Evolutionary conservation across 306 rosid species (phyloP).

Genomic region (Calophaca sinica): DNA sequence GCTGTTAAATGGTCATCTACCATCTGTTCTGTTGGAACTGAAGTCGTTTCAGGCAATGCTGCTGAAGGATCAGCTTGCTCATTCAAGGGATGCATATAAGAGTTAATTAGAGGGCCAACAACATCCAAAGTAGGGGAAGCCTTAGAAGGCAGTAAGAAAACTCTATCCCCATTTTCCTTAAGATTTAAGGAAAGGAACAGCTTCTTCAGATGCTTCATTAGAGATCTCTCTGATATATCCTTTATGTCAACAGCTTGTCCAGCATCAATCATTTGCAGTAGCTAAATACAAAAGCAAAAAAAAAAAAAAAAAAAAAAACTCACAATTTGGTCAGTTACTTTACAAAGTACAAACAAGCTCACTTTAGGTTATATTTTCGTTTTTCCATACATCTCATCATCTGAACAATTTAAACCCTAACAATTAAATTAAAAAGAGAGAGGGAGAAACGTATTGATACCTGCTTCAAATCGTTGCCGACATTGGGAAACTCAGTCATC

Average conservation of each 20-base stretch:
- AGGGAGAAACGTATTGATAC: slow-evolving; percentile 38
- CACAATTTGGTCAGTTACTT: not conserved
- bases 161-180: slow-evolving; percentile 71
- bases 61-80: slow-evolving; percentile 46
- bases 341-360: not conserved
- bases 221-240: slow-evolving; percentile 75
- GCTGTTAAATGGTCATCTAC: slow-evolving; percentile 45
- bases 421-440: not conserved
- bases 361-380: not conserved
- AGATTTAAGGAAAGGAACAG: slow-evolving; percentile 72
- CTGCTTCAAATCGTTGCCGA: slow-evolving; percentile 77
- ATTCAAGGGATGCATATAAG: slow-evolving; percentile 44
- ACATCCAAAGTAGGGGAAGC: slow-evolving; percentile 75
- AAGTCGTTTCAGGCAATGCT: slow-evolving; percentile 45
- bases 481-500: slow-evolving; percentile 74
- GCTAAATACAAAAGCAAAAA: slow-evolving; percentile 51
- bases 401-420: slow-evolving; percentile 10
- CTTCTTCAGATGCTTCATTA: slow-evolving; percentile 74
- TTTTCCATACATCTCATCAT: not conserved
- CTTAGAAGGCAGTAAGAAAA: slow-evolving; percentile 72
- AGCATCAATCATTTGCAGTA: slow-evolving; percentile 87
- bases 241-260: slow-evolving; percentile 96
- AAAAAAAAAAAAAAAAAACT: not conserved
- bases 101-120: slow-evolving; percentile 68
- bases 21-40: slow-evolving; percentile 50